Percentiles rank a stretch among this genome's conserved stretches.
Conservation (phyloP, 2,329 filamentous ascomycete genomes). For the Eurotiales sp. region DNA sequence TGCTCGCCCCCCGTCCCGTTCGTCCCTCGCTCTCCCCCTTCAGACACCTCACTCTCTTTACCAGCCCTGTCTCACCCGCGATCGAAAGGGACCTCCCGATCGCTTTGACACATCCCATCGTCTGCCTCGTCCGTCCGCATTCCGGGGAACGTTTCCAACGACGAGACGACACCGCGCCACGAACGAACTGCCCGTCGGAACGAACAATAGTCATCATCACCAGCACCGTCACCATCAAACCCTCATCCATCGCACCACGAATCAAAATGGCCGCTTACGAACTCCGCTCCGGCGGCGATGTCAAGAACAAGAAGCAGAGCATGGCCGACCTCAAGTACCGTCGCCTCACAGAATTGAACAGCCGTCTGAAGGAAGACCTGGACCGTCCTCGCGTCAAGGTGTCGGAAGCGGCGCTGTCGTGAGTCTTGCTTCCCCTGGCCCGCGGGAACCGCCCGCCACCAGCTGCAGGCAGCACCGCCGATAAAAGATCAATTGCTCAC, state of each 20-base stretch:
- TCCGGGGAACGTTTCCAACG: not conserved
- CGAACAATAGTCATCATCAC: slow-evolving; percentile 16
- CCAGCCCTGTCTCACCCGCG: slow-evolving; percentile 4
- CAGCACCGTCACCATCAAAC: too few relatives aligned
- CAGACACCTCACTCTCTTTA: slow-evolving; percentile 10
- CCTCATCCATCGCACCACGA: too few relatives aligned
- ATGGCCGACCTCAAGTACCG: slow-evolving; percentile 98
- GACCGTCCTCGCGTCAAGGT: slow-evolving; percentile 94
- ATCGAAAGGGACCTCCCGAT: not conserved
- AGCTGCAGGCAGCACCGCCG: slow-evolving; percentile 10
- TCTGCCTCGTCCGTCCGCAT: not conserved
- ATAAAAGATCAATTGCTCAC: slow-evolving; percentile 8
- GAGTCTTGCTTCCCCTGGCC: slow-evolving; percentile 36
- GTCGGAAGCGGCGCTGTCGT: slow-evolving; percentile 87
- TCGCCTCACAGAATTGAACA: slow-evolving; percentile 93
- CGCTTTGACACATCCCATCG: not conserved
- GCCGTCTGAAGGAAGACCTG: slow-evolving; percentile 89
- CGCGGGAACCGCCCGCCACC: not conserved
- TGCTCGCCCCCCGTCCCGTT: not conserved
- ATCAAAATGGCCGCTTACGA: slow-evolving; percentile 62
- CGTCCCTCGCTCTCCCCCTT: slow-evolving; percentile 9
- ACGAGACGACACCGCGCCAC: not conserved
- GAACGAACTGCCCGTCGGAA: too few relatives aligned
- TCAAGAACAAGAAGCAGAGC: slow-evolving; percentile 93
- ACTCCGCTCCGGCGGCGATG: slow-evolving; percentile 61